phyloP scores from a whole-genome alignment of 1,284 basidiomycete species.

The Neolentinus lepideus region DNA sequence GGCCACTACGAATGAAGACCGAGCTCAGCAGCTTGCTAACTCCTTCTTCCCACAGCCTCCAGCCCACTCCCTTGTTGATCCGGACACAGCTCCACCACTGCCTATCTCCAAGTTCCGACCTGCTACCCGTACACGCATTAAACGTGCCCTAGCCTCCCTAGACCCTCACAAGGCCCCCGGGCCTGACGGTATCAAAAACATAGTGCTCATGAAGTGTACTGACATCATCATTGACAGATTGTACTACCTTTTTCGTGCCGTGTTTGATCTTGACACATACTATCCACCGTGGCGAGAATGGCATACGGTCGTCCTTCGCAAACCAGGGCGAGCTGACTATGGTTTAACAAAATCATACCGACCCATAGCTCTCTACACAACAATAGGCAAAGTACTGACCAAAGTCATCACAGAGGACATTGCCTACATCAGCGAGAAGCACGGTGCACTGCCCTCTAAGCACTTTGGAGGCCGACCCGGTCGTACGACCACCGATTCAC shows the following conservation, averaged over 20 bases:
- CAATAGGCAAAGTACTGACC: constrained; percentile 26
- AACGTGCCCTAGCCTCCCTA: constrained; percentile 6
- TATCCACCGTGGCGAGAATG: constrained; percentile 23
- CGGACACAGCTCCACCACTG: constrained; percentile 10
- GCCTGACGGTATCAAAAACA: constrained; percentile 27
- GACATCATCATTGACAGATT: constrained; percentile 20
- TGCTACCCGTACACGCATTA: constrained; percentile 18
- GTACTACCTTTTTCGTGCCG: constrained; percentile 21
- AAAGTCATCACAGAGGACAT: constrained; percentile 17
- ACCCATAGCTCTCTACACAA: constrained; percentile 31
- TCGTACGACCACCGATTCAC: constrained; percentile 27
- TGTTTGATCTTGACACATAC: constrained; percentile 19
- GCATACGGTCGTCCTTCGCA: constrained; percentile 27
- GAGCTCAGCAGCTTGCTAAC: constrained; percentile 17
- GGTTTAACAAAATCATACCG: constrained; percentile 25
- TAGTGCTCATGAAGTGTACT: constrained; percentile 20
- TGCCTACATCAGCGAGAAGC: constrained; percentile 15
- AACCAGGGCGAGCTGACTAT: constrained; percentile 31
- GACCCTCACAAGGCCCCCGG: constrained; percentile 28
- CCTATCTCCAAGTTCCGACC: constrained; percentile 10
- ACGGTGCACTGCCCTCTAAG: constrained; percentile 15
- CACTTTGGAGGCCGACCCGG: constrained; percentile 30
- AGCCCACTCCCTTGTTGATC: not conserved
- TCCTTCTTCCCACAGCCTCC: constrained; percentile 25
- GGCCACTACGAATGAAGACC: constrained; percentile 18